A percentile compares a stretch with the other conserved stretches of the same genome.
Evolutionary conservation across 148 eudicot species (phyloP).

Genomic region (Rheum nobile): DNA sequence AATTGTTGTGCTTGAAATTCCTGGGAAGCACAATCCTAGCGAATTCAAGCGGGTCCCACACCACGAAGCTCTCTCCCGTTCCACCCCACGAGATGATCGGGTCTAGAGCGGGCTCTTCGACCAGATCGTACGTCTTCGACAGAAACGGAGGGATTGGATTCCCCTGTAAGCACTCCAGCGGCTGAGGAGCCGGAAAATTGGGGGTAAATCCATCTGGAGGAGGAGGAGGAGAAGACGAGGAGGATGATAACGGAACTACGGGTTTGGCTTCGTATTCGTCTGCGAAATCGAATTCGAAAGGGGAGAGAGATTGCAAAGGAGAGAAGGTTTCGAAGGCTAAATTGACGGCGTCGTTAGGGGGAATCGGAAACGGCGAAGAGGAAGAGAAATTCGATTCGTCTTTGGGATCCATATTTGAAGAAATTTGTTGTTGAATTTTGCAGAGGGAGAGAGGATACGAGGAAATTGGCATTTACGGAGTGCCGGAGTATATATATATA

Average conservation of each 20-base stretch:
- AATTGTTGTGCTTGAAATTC: conserved; percentile 23
- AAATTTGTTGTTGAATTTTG: not conserved
- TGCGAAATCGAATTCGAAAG: not conserved
- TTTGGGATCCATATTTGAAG: not conserved
- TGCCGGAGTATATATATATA: not conserved
- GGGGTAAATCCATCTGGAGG: not conserved
- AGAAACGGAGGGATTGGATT: conserved; percentile 40
- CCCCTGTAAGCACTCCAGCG: conserved; percentile 28
- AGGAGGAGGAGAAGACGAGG: too few species aligned
- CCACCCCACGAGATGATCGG: conserved; percentile 41
- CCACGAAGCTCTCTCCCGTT: conserved; percentile 39
- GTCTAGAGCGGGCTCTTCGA: conserved; percentile 33
- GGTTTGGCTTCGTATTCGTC: not conserved
- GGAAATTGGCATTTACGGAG: not conserved
- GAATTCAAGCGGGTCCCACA: conserved; percentile 48
- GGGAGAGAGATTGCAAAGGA: not conserved
- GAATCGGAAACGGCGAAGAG: not conserved
- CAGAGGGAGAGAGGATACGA: not conserved
- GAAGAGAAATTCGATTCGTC: not conserved
- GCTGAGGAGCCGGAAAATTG: conserved; percentile 21
- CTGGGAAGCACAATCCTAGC: conserved; percentile 34
- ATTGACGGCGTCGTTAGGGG: not conserved
- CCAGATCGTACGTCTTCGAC: conserved; percentile 52
- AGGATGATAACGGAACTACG: not conserved
- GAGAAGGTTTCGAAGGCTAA: not conserved